A percentile compares a stretch with the other conserved stretches of the same genome.
Evolutionary conservation across 2,329 filamentous ascomycete genomes (phyloP).

Genomic region (Xenoacremonium recifei): DNA sequence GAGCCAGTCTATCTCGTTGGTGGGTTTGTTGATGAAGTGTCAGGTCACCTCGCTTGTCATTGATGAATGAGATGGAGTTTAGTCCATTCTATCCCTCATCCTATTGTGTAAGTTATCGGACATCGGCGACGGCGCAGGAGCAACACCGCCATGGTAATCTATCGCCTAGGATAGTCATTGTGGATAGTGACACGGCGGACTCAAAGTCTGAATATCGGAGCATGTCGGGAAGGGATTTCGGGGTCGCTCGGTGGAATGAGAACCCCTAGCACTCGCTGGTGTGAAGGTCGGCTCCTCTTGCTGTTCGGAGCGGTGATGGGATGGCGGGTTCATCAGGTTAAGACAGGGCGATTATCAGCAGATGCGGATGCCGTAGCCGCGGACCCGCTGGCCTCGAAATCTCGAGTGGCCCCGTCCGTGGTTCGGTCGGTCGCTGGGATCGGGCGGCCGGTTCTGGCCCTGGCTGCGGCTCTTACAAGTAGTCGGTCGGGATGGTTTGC

Average conservation of each 20-base stretch:
- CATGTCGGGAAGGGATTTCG: conserved; percentile 12
- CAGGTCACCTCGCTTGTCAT: no score
- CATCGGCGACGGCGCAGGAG: no score
- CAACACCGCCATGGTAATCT: no score
- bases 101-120: no score
- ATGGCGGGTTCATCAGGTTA: neutral
- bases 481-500: no score
- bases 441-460: conserved; percentile 3
- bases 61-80: no score
- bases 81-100: no score
- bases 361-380: neutral
- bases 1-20: no score
- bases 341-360: neutral
- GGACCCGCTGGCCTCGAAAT: neutral
- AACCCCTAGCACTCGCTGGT: neutral
- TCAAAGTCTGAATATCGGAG: conserved; percentile 13
- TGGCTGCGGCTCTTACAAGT: no score
- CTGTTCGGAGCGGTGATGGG: neutral
- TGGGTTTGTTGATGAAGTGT: no score
- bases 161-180: no score
- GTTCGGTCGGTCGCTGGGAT: conserved; percentile 6
- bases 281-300: neutral
- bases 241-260: neutral
- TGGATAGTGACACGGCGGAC: neutral
- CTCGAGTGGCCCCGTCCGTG: neutral